A percentile compares a stretch with the other conserved stretches of the same genome.
phyloP scores from a whole-genome alignment of 768 basidiomycete genomes.

The Lactarius psammicola region DNA sequence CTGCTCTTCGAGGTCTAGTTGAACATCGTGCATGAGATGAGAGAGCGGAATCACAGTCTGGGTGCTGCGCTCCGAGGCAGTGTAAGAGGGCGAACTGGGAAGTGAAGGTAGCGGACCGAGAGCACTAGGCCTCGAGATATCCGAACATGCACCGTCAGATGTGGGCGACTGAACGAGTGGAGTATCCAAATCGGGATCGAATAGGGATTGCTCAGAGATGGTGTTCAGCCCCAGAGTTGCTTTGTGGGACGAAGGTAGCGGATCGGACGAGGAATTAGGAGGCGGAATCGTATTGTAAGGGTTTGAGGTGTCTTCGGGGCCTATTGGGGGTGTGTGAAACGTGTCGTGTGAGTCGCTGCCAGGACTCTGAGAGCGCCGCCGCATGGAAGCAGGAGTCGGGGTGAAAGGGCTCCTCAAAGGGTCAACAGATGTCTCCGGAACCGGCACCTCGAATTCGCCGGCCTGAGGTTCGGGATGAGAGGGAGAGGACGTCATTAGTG shows the following conservation, averaged over 20 bases:
- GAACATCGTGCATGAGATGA: neutral
- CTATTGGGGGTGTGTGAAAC: neutral
- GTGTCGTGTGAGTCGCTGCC: neutral
- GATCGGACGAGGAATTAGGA: neutral
- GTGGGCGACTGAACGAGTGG: conserved; percentile 11
- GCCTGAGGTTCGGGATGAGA: neutral
- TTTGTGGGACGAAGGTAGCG: neutral
- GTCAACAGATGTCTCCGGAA: neutral
- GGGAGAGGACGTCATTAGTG: conserved; percentile 2
- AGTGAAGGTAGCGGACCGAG: conserved; percentile 7
- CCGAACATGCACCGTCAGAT: neutral
- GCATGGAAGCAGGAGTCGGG: conserved; percentile 17
- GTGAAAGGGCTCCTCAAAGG: conserved; percentile 10
- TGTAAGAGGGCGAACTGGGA: neutral
- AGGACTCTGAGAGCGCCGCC: neutral
- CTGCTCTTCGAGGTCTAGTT: neutral
- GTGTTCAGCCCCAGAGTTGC: neutral
- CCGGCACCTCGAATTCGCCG: neutral
- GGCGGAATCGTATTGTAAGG: neutral
- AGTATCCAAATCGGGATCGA: neutral
- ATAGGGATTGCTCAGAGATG: neutral
- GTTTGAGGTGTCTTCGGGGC: neutral
- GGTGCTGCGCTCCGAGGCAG: neutral
- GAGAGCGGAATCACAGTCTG: conserved; percentile 3
- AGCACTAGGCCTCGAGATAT: conserved; percentile 10